Evolutionary conservation across 495 filamentous ascomycete genomes (phyloP).

Genomic region (Aspergillus homomorphus): DNA sequence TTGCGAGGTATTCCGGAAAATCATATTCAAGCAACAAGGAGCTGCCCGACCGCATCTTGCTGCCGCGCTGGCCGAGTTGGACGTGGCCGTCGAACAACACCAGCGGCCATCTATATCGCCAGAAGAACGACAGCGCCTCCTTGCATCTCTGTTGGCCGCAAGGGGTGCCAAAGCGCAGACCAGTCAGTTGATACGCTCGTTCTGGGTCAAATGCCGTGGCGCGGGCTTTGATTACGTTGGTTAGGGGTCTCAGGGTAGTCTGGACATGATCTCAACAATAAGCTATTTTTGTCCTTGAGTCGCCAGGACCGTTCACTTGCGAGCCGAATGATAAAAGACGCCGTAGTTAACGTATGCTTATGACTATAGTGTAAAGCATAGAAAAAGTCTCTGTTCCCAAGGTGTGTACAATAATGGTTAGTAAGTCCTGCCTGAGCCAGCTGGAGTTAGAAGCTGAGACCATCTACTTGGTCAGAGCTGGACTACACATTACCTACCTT

Average conservation of each 20-base stretch:
- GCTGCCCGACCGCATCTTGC: conserved; percentile 64
- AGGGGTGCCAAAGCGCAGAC: conserved; percentile 56
- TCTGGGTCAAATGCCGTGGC: conserved; percentile 70
- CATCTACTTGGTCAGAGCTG: no score
- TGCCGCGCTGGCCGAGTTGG: conserved; percentile 54
- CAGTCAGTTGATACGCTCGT: conserved; percentile 58
- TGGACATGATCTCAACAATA: no score
- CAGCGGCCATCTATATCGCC: conserved; percentile 23
- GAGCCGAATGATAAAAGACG: no score
- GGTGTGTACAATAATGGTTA: no score
- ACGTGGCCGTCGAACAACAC: conserved; percentile 44
- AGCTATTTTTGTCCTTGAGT: no score
- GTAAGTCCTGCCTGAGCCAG: no score
- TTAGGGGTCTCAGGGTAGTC: conserved; percentile 16
- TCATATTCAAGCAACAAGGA: conserved; percentile 61
- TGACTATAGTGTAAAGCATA: no score
- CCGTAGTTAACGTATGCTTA: no score
- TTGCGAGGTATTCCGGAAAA: conserved; percentile 71
- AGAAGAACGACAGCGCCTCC: conserved; percentile 36
- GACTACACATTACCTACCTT: no score
- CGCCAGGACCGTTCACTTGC: no score
- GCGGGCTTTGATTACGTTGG: conserved; percentile 61
- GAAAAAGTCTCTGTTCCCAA: no score
- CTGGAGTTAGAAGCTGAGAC: no score
- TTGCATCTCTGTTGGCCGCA: conserved; percentile 47